Conservation (phyloP, 2,329 filamentous ascomycete genomes). For the Fusarium stilboides region DNA sequence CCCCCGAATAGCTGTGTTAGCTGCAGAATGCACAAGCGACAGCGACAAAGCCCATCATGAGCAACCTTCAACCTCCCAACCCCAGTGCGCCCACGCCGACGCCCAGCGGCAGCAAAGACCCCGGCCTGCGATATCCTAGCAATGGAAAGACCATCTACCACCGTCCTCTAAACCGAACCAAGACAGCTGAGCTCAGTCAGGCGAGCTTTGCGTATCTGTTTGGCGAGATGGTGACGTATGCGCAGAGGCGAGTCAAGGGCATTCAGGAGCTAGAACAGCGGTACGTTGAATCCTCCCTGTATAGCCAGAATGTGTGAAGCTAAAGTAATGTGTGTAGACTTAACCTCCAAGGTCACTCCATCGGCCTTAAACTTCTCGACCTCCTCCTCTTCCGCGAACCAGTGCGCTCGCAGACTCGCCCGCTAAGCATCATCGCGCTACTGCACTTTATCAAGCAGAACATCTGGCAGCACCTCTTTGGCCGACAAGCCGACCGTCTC, state of each 20-base stretch:
- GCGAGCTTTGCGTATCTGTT: slow-evolving; percentile 97
- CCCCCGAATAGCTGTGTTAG: not conserved
- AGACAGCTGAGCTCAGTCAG: slow-evolving; percentile 90
- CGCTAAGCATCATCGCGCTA: slow-evolving; percentile 89
- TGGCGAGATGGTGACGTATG: slow-evolving; percentile 96
- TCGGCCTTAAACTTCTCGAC: slow-evolving; percentile 94
- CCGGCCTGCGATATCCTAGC: slow-evolving; percentile 87
- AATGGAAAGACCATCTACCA: slow-evolving; percentile 99
- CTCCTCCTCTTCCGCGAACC: slow-evolving; percentile 90
- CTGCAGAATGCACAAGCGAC: slow-evolving; percentile 42
- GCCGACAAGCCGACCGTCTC: slow-evolving; percentile 89
- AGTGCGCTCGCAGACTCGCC: slow-evolving; percentile 78
- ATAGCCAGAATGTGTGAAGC: not conserved
- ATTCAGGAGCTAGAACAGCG: slow-evolving; percentile 94
- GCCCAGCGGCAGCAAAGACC: slow-evolving; percentile 59
- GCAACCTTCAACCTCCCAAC: slow-evolving; percentile 62
- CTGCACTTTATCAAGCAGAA: slow-evolving; percentile 96
- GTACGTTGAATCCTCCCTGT: slow-evolving; percentile 61
- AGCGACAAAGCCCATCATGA: slow-evolving; percentile 57
- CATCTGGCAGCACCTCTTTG: slow-evolving; percentile 93
- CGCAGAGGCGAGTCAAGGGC: slow-evolving; percentile 89
- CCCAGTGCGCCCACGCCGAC: slow-evolving; percentile 57
- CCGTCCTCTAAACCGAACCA: slow-evolving; percentile 90
- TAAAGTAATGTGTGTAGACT: slow-evolving; percentile 67
- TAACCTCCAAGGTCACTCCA: slow-evolving; percentile 91